Conservation (phyloP, 495 filamentous ascomycete species). For the Cladorrhinum samala region DNA sequence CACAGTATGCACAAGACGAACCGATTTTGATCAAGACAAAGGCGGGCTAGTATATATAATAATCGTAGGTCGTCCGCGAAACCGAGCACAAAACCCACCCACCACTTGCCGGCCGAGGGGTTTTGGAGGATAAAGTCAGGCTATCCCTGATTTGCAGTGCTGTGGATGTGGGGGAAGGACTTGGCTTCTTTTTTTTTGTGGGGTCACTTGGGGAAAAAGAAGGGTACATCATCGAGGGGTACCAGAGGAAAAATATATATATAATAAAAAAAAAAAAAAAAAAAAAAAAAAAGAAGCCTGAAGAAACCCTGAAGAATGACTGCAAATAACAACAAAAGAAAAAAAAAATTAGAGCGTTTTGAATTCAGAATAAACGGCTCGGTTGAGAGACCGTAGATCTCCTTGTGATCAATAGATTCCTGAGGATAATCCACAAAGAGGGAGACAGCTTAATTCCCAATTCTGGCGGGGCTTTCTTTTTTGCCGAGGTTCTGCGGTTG, state of each 20-base stretch:
- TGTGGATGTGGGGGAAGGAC: background rate
- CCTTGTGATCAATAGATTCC: background rate
- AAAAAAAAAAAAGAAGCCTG: background rate
- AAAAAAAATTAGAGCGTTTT: background rate
- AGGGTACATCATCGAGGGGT: background rate
- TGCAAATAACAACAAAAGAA: background rate
- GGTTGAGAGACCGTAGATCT: background rate
- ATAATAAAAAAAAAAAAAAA: background rate
- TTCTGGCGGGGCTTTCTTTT: slow-evolving; percentile 14
- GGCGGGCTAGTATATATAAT: too few species aligned
- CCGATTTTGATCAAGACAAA: too few species aligned
- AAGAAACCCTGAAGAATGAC: too few species aligned
- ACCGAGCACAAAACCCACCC: background rate
- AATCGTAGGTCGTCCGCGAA: too few species aligned
- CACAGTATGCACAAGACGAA: too few species aligned
- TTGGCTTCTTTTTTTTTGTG: background rate
- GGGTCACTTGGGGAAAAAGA: background rate
- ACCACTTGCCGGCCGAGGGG: background rate
- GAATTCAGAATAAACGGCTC: background rate
- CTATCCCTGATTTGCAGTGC: background rate
- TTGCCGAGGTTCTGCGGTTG: slow-evolving; percentile 30
- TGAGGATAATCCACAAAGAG: background rate
- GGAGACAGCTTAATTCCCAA: background rate
- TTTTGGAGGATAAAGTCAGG: slow-evolving; percentile 2
- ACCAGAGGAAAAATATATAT: too few species aligned